Evolutionary conservation across 2,329 filamentous ascomycete species (phyloP), one percentile per base, ranked within the genome.

Genomic region (Aaosphaeria pasadenensis): DNA sequence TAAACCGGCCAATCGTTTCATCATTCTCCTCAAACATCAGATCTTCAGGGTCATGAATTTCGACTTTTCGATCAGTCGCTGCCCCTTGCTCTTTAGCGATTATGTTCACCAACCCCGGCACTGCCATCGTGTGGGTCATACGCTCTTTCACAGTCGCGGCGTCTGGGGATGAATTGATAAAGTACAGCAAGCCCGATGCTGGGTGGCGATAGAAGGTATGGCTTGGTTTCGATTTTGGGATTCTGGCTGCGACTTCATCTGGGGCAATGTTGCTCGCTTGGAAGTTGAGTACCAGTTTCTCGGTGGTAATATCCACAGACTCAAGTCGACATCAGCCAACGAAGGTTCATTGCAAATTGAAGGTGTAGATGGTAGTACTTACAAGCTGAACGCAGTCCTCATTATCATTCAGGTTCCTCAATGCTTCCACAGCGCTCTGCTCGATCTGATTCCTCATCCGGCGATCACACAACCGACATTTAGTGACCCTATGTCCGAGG

Each of bases 361-460:
- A 13, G 33, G 7, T 13, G 39, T 24, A 40, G 39, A 40, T 17
- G 33, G 33, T 9, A 40, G 39, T 11, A 48, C 54, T 11, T 58
- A 59, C 63, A 6, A 65, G 44, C 38, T 65, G 62, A 2, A 65
- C 57, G 6, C 52, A 50, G 11, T 44, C 39, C 1, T 58, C 57
- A 1, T 32, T 31, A 5, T 44, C 33, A 1, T 47, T 11, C 1
- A 67, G 44, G 5, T 47, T 44, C 11, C n/a, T 40, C 1, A 67
- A 48, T 5, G 58, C 61, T 3, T 48, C 44, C 1, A 52, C 33
- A 7, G 58, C 62, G 6, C 52, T 52, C 1, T 55, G 40, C 7
- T 50, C 46, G 32, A 66, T 62, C 5, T 49, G 53, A 43, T 65
- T 63, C 51, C 63, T 63, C 63, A 67, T 66, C 4, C 63, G 59